Conservation (phyloP, 2,329 filamentous ascomycete species). For the Colletotrichum sidae region DNA sequence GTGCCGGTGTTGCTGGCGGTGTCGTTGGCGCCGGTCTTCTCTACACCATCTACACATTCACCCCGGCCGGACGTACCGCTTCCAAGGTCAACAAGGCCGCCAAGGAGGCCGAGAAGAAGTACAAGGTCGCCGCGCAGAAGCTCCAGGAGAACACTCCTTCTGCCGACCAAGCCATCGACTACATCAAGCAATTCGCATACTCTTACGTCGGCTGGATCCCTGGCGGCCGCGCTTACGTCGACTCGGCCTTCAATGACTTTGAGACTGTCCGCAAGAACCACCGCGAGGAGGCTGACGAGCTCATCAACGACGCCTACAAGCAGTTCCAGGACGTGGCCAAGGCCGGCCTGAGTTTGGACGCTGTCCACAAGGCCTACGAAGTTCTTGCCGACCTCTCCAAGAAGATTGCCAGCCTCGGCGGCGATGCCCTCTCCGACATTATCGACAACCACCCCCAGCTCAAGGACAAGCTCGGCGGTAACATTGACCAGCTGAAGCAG, state of each 20-base stretch:
- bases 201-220: slow-evolving; percentile 80
- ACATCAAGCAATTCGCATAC: slow-evolving; percentile 73
- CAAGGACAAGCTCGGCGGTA: slow-evolving; percentile 78
- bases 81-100: slow-evolving; percentile 59
- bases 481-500: slow-evolving; percentile 75
- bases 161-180: slow-evolving; percentile 74
- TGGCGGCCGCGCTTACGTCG: slow-evolving; percentile 75
- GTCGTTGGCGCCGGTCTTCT: slow-evolving; percentile 55
- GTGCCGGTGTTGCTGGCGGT: slow-evolving; percentile 57
- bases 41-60: slow-evolving; percentile 57
- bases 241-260: slow-evolving; percentile 76
- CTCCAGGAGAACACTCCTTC: slow-evolving; percentile 72
- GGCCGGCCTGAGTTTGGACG: slow-evolving; percentile 70
- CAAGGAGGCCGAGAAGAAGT: slow-evolving; percentile 69
- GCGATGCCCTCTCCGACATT: slow-evolving; percentile 72
- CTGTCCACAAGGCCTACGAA: slow-evolving; percentile 70
- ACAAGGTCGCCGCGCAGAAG: slow-evolving; percentile 69
- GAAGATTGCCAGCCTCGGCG: slow-evolving; percentile 70
- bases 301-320: slow-evolving; percentile 74
- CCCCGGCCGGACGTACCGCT: slow-evolving; percentile 55
- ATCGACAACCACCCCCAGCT: slow-evolving; percentile 79
- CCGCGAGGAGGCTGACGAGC: slow-evolving; percentile 75
- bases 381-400: slow-evolving; percentile 71
- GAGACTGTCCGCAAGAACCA: slow-evolving; percentile 76
- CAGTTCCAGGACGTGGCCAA: slow-evolving; percentile 73